Base-by-base conservation (phyloP, 176 grass and related monocot genomes). In the Cenchrus purpureus region DNA sequence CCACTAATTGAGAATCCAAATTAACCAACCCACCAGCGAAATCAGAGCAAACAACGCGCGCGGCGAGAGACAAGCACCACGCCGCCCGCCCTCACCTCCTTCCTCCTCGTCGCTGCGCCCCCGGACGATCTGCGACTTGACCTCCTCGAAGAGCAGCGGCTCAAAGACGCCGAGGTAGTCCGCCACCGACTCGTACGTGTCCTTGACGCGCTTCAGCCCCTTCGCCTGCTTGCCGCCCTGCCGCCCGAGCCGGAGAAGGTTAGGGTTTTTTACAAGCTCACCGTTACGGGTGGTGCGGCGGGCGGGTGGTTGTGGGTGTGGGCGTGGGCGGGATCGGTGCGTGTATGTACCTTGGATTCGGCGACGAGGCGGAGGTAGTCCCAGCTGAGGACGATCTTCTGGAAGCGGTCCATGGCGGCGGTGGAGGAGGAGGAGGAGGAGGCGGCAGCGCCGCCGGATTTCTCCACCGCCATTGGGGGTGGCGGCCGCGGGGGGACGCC, bases 121-220 rank as follows among this genome's bases (percentile, higher is more conserved):
- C 87, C 87, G 95, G 29, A 95, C 70, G 40, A 98, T 94, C 86
- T 95, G 96, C 10, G 91, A 87, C 91, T 98, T 98, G 65, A 98
- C 91, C 90, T 98, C 96, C 83, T 98, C 96, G 63, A 98, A 95
- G 82, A 98, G 91, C 70, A 98, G 91, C 42, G 96, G 96, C 69
- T 98, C 93, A 58, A 94, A 95, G 63, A 94, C 74, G 48, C 80
- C 78, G 32, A 95, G 76, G 88, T 98, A 98, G 31, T 98, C 96
- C 5, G 74, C 87, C 71, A 95, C 91, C 42, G 94, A 90, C 58
- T 52, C 52, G 73, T 95, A 98, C 6, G 89, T 89, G 83, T 87
- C 86, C 91, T 94, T 95, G 51, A 92, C 91, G 43, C 28, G 57
- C 77, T 77, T 42, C 77, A 95, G 82, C 51, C 70, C 85, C 85